Evolutionary conservation across 2,329 filamentous ascomycete species (phyloP).

Genomic region (Cytospora mali): DNA sequence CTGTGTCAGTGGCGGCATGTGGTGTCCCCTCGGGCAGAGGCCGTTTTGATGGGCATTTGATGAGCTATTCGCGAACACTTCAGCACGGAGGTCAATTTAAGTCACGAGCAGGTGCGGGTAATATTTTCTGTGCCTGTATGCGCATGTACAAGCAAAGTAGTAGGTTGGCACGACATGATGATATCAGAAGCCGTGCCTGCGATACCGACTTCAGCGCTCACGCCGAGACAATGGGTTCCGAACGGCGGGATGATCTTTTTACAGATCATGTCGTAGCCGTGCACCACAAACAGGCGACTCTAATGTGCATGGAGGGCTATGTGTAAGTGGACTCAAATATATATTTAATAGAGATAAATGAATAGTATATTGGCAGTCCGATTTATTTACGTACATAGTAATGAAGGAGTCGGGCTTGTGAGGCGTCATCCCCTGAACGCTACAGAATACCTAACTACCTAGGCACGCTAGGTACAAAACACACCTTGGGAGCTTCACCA

Average conservation of each 20-base stretch:
- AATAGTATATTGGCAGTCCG: too few species aligned
- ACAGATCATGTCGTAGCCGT: neutral
- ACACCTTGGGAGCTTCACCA: neutral
- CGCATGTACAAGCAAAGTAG: neutral
- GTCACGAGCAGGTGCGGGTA: neutral
- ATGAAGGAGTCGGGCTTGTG: neutral
- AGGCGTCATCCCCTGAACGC: neutral
- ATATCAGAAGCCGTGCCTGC: neutral
- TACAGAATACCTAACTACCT: neutral
- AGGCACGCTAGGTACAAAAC: neutral
- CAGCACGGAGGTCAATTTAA: neutral
- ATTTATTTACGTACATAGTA: neutral
- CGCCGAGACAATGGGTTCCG: neutral
- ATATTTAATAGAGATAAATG: too few species aligned
- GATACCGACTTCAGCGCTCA: neutral
- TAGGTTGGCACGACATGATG: neutral
- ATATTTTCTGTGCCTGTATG: neutral
- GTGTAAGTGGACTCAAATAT: too few species aligned
- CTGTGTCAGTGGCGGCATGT: conserved; percentile 1
- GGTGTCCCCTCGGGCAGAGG: conserved; percentile 9
- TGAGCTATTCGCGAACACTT: neutral
- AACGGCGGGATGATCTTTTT: neutral
- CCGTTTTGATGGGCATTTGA: neutral
- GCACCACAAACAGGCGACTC: too few species aligned
- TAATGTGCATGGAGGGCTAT: neutral